Conservation (phyloP, 306 rosid genomes). For the Elaeagnus macrophylla region DNA sequence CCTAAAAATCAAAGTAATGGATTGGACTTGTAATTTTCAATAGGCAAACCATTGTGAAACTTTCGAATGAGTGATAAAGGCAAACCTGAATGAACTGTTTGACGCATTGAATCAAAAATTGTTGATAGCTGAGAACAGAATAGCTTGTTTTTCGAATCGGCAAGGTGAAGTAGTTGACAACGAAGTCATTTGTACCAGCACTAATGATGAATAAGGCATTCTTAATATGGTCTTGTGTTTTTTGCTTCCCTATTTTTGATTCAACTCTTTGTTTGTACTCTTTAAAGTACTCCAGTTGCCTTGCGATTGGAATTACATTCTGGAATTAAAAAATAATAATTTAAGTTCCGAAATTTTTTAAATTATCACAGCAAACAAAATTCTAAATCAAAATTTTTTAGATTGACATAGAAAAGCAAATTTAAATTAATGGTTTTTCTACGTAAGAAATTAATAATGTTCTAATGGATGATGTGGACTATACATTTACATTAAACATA, state of each 20-base stretch:
- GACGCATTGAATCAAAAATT: conserved; percentile 38
- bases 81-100: conserved; percentile 52
- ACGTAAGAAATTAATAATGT: no score
- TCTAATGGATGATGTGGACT: no score
- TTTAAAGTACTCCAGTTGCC: conserved; percentile 46
- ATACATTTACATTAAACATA: no score
- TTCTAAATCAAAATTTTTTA: no score
- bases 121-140: conserved; percentile 32
- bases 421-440: no score
- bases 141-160: conserved; percentile 34
- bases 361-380: no score
- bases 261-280: conserved; percentile 42
- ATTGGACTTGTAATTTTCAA: no score
- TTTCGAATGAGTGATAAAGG: no score
- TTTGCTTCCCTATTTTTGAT: conserved; percentile 30
- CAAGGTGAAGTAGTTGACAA: conserved; percentile 44
- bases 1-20: conserved; percentile 14
- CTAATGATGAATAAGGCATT: conserved; percentile 48
- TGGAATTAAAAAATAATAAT: no score
- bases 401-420: no score
- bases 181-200: conserved; percentile 79
- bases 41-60: no score
- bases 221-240: conserved; percentile 33
- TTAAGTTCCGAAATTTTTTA: no score
- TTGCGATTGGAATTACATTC: conserved; percentile 47